These are phyloP conservation scores for Argentina anserina DNA, from an alignment of 306 rosid species.

Conservation along the genomic window DNA sequence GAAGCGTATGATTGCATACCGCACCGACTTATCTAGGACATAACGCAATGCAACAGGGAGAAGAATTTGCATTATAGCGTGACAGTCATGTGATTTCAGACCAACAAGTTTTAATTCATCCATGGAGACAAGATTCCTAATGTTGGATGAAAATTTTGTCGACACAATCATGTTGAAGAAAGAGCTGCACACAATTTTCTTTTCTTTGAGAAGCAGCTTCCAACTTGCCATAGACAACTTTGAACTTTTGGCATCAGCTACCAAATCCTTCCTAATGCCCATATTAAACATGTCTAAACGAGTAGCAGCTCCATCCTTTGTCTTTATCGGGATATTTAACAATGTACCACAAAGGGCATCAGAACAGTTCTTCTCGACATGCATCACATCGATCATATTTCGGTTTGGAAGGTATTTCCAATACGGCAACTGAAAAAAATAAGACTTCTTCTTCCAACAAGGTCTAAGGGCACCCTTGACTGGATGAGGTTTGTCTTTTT, in stretches of 20 bases:
- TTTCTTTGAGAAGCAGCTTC: background rate
- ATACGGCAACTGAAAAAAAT: background rate
- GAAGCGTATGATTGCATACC: too few relatives aligned
- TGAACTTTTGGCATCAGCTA: too few relatives aligned
- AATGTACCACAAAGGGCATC: background rate
- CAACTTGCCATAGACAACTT: background rate
- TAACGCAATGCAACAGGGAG: too few relatives aligned
- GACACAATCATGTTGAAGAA: background rate
- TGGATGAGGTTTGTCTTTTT: too few relatives aligned
- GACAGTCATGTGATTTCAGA: too few relatives aligned
- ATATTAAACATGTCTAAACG: background rate
- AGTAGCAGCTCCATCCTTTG: background rate
- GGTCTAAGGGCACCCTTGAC: too few relatives aligned
- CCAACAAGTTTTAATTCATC: too few relatives aligned
- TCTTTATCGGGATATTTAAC: too few relatives aligned
- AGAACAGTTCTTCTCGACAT: background rate
- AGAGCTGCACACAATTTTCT: background rate
- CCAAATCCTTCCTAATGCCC: background rate
- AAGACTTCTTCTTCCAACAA: slow-evolving; percentile 9
- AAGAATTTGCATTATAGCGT: too few relatives aligned
- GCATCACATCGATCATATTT: background rate
- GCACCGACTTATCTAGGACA: too few relatives aligned
- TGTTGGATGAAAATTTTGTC: too few relatives aligned
- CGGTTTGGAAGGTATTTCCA: background rate
- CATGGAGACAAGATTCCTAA: too few relatives aligned